Percentiles rank a stretch among this genome's conserved stretches.
Conservation (phyloP, 371 early-diverging fungal genomes). For the Batrachochytrium dendrobatidis region DNA sequence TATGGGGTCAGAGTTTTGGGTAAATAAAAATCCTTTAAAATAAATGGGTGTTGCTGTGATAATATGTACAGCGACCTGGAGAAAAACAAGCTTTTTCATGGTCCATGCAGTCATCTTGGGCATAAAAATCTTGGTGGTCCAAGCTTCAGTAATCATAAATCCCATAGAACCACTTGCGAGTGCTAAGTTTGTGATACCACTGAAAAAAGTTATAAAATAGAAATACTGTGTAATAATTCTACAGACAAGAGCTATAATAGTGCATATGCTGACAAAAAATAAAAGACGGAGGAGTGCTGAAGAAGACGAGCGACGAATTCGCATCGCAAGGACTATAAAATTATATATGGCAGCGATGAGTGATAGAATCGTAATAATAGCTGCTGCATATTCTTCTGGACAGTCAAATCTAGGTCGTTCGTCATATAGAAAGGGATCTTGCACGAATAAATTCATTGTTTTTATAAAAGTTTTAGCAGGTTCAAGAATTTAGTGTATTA, state of each 20-base stretch:
- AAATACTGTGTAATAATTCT: background rate
- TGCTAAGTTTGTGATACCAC: background rate
- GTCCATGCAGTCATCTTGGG: no score
- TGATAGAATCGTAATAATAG: background rate
- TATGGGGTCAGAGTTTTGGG: background rate
- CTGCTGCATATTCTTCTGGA: background rate
- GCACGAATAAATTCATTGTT: background rate
- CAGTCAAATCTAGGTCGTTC: background rate
- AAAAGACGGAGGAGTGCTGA: background rate
- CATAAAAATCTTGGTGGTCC: no score
- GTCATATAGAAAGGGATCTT: background rate
- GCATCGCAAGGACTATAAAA: background rate
- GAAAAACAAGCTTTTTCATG: no score
- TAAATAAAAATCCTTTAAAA: background rate
- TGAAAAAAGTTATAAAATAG: background rate
- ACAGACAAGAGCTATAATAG: background rate
- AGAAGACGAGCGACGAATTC: background rate
- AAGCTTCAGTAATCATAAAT: no score
- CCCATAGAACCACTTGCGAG: background rate
- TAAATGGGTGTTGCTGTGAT: background rate
- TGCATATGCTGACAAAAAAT: background rate
- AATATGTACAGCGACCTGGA: no score
- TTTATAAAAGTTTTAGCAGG: no score
- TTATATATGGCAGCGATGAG: background rate
- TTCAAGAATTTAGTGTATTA: no score